Evolutionary conservation across 768 basidiomycete genomes (phyloP), one percentile per base, ranked within the genome.

Genomic region (Phanerochaete carnosa): DNA sequence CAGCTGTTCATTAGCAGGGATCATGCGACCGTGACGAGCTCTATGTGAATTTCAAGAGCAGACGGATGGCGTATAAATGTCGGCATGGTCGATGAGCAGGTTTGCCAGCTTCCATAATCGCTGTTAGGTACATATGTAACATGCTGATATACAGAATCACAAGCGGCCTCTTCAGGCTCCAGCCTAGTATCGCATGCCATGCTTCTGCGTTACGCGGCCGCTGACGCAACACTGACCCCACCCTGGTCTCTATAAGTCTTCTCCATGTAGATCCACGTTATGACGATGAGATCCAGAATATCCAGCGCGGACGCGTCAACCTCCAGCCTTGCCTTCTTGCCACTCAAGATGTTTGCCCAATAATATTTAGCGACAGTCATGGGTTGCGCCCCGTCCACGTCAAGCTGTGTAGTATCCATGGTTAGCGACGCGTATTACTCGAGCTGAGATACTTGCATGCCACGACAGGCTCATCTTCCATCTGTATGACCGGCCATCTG

Each of bases 251-350:
- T 35, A 7, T 7, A 12, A 19, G 8, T 37, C 28, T 45, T 50
- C 43, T 62, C 61, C 15, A 62, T 53, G 57, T 29, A 62, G 25
- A 58, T 23, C 61, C 61, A 62, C 1, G 61, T 58, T 3, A 55
- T 37, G 28, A 62, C 32, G 15, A 62, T 26, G 43, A 62, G 49
- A 30, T 62, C 61, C 16, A 62, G 39, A 11, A 62, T 26, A 23
- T 32, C 47, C 19, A 58, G 12, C 11, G 28, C 57, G 7, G 26
- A 28, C 1, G 32, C 55, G 16, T 58, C 50, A 29, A 62, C 30
- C n/a, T 62, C 55, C 12, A 62, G 33, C 4, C 15, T 22, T 2
- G 61, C 19, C 25, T 47, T 47, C 19, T 23, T 37, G 19, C 25
- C 46, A 12, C 15, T 30, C 23, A 45, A 16, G 16, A 45, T 39